These are phyloP conservation scores for Xerocomus alliaceus DNA, from an alignment of 1,284 basidiomycete species.

Conservation along the genomic window DNA sequence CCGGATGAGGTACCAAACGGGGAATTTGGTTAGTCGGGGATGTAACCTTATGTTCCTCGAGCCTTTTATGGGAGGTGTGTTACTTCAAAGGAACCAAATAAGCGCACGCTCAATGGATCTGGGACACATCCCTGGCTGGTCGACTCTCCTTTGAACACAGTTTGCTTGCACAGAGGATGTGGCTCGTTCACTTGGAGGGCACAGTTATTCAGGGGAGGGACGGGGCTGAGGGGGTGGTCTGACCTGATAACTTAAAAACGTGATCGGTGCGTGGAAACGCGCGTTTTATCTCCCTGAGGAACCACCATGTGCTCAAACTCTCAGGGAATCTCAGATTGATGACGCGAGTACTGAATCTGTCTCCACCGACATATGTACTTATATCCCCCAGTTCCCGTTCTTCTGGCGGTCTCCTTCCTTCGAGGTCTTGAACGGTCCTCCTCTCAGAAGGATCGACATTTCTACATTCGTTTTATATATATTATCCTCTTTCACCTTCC, in stretches of 20 bases:
- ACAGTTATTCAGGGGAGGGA: neutral
- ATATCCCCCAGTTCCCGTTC: conserved; percentile 3
- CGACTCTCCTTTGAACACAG: neutral
- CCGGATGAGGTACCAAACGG: neutral
- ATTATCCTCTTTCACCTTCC: conserved; percentile 19
- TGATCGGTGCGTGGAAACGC: conserved; percentile 16
- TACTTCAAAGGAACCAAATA: too few species aligned
- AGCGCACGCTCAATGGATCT: neutral
- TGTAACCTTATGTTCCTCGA: neutral
- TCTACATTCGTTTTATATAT: conserved; percentile 34
- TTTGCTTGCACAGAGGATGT: neutral
- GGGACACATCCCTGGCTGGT: too few species aligned
- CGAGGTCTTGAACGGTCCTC: conserved; percentile 14
- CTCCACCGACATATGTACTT: conserved; percentile 16
- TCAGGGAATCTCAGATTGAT: conserved; percentile 28
- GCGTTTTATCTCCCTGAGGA: conserved; percentile 37
- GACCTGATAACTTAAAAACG: conserved; percentile 2
- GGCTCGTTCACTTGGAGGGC: neutral
- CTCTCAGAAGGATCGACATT: conserved; percentile 7
- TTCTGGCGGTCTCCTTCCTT: neutral
- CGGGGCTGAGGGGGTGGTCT: neutral
- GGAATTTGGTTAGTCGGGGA: conserved; percentile 1
- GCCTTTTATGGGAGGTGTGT: neutral
- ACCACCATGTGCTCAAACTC: conserved; percentile 18
- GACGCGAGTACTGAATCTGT: conserved; percentile 17